Base-by-base conservation (phyloP, 2,329 filamentous ascomycete species). In the Colletotrichum echinochloae region DNA sequence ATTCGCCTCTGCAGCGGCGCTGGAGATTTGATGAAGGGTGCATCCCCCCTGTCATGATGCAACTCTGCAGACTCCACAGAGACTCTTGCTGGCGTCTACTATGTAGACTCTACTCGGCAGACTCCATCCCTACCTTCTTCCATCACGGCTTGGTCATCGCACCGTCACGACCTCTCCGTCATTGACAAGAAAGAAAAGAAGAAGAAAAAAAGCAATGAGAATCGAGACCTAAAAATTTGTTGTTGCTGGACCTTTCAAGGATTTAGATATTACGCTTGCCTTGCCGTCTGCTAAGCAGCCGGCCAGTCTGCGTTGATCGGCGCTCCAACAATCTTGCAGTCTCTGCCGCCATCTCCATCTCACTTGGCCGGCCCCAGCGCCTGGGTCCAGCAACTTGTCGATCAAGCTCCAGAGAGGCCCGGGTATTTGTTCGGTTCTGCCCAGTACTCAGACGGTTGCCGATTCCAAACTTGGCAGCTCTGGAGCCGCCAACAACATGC, bases 1-100 rank as follows among this genome's bases (percentile, higher is more conserved):
- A n/a, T 37, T 46, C 60, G 60, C 57, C 57, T 56, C 57, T 39
- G 61, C 28, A 46, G 28, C 4, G 28, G 41, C 11, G n/a, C 49
- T 57, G 44, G 66, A 70, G 61, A 66, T 70, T 62, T 59, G 55
- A 65, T 30, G 55, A 64, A 60, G 60, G 60, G 35, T 52, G 6
- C 60, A 51, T 39, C 55, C 66, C 48, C 66, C 41, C 39, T n/a
- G 41, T 54, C 41, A 26, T 41, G 62, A 66, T 57, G 66, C 56
- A 28, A 70, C 66, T 60, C 62, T 55, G 39, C 54, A 51, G 28
- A 65, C 62, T 55, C 28, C 54, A 51, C n/a, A 65, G 12, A 55
- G 20, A 41, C 33, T 52, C 51, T 64, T 6, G 49, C 28, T 46
- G 48, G 60, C n/a, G 39, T n/a, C 33, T n/a, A 39, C 5, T 5